A percentile compares a stretch with the other conserved stretches of the same genome.
Conservation (phyloP, 257 asterid species). For the Hygrophila difformis region DNA sequence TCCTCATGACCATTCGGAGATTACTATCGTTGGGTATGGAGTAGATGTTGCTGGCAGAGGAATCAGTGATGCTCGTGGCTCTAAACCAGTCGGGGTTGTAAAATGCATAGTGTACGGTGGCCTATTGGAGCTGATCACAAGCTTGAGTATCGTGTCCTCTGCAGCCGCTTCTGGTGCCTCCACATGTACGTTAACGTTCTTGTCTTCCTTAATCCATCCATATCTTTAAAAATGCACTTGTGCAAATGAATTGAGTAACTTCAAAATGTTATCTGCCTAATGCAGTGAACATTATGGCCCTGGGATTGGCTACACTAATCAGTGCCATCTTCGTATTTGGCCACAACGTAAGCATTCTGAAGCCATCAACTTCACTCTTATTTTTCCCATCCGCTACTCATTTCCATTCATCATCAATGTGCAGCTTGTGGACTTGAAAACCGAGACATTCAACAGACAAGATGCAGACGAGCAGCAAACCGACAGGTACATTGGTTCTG, state of each 20-base stretch:
- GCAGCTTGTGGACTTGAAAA: slow-evolving; percentile 52
- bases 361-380: background rate
- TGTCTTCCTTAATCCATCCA: no score
- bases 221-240: no score
- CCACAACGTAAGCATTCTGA: slow-evolving; percentile 11
- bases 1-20: no score
- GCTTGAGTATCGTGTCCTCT: slow-evolving; percentile 60
- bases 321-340: slow-evolving; percentile 38
- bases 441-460: background rate
- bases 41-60: no score
- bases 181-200: no score
- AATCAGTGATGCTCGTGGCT: no score
- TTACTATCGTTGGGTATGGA: no score
- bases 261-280: slow-evolving; percentile 1
- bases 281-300: slow-evolving; percentile 48
- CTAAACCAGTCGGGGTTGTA: slow-evolving; percentile 33
- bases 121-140: slow-evolving; percentile 38
- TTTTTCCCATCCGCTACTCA: no score
- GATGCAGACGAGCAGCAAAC: slow-evolving; percentile 2
- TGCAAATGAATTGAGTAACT: background rate
- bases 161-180: slow-evolving; percentile 57
- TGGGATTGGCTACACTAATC: slow-evolving; percentile 57
- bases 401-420: background rate
- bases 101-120: slow-evolving; percentile 68
- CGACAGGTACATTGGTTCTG: no score